phyloP scores from a whole-genome alignment of 768 basidiomycete species.

The Termitomyces sp. region DNA sequence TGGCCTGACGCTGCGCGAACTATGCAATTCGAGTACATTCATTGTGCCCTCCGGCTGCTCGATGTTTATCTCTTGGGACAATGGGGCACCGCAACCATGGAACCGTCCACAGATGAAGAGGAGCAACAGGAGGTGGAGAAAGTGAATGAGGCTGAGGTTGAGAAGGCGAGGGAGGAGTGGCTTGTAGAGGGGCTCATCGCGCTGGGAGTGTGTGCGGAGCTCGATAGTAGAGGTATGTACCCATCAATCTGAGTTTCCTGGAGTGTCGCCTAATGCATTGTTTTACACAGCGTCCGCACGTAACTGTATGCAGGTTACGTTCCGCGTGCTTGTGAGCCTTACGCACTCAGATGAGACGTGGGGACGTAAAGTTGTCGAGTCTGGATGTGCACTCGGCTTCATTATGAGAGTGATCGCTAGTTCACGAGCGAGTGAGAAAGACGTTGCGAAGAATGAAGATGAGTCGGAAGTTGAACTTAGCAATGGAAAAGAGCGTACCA shows the following conservation, averaged over 20 bases:
- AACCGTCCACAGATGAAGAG: conserved; percentile 6
- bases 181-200: conserved; percentile 43
- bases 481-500: conserved; percentile 13
- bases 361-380: conserved; percentile 44
- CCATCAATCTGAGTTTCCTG: background rate
- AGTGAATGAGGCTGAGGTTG: conserved; percentile 16
- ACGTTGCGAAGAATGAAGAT: conserved; percentile 6
- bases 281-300: conserved; percentile 15
- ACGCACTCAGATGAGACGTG: conserved; percentile 59
- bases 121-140: conserved; percentile 1
- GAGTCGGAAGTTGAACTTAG: background rate
- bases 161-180: conserved; percentile 34
- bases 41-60: conserved; percentile 52
- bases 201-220: conserved; percentile 45
- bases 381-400: conserved; percentile 40
- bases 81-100: conserved; percentile 30
- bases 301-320: conserved; percentile 47
- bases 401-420: conserved; percentile 37
- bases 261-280: background rate
- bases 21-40: conserved; percentile 37
- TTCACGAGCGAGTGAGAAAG: conserved; percentile 6
- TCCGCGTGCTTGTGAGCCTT: conserved; percentile 67
- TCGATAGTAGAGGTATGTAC: conserved; percentile 19
- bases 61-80: conserved; percentile 59
- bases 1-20: conserved; percentile 19